phyloP scores from a whole-genome alignment of 352 stramenopile species.

The Globisporangium rhizosaccharum region DNA sequence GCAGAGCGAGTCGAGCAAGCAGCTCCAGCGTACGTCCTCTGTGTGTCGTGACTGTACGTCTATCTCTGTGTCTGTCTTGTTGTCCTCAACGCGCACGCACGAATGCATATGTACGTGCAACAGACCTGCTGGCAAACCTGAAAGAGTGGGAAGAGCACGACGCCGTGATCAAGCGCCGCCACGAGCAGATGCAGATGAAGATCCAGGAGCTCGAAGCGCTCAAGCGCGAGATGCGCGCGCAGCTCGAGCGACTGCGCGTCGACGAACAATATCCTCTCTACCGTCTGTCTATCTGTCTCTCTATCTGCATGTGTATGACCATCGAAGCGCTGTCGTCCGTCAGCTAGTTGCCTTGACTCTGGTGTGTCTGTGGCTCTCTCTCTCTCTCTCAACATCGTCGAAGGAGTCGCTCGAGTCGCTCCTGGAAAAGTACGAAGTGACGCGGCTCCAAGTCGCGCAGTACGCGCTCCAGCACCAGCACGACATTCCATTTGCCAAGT shows the following conservation, averaged over 20 bases:
- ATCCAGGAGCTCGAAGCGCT: slow-evolving; percentile 59
- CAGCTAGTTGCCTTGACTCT: slow-evolving; percentile 1
- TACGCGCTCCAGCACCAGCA: slow-evolving; percentile 59
- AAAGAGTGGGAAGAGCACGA: slow-evolving; percentile 66
- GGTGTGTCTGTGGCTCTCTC: too few relatives aligned
- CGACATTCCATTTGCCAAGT: slow-evolving; percentile 72
- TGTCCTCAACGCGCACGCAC: background rate
- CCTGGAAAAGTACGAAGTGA: slow-evolving; percentile 65
- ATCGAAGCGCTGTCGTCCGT: too few relatives aligned
- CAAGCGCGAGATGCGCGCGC: slow-evolving; percentile 59
- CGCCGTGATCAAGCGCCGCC: slow-evolving; percentile 27
- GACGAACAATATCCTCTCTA: slow-evolving; percentile 61
- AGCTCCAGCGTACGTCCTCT: slow-evolving; percentile 46
- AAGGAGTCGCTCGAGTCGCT: slow-evolving; percentile 56
- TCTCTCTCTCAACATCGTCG: slow-evolving; percentile 25
- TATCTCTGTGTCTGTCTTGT: background rate
- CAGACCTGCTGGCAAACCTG: slow-evolving; percentile 56
- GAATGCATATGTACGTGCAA: background rate
- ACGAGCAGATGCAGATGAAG: slow-evolving; percentile 46
- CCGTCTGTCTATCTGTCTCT: slow-evolving; percentile 1
- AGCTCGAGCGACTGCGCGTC: slow-evolving; percentile 59
- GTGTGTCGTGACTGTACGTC: background rate
- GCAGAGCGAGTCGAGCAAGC: slow-evolving; percentile 40
- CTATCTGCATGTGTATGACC: slow-evolving; percentile 1
- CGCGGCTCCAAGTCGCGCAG: slow-evolving; percentile 48